Evolutionary conservation across 495 filamentous ascomycete genomes (phyloP), one percentile per base, ranked within the genome.

Genomic region (Podospora anserina): DNA sequence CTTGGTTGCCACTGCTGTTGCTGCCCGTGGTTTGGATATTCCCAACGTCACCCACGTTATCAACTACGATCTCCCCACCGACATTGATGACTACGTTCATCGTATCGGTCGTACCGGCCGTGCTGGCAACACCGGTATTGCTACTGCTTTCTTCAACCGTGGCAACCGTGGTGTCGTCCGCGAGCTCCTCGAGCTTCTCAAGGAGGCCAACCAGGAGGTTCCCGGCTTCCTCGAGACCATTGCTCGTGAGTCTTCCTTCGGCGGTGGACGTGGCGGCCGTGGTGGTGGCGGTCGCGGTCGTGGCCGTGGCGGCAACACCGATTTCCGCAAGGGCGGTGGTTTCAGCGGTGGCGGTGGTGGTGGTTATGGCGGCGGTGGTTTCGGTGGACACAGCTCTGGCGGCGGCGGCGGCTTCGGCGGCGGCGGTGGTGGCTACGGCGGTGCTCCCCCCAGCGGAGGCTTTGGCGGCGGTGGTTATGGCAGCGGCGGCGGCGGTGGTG

Each of bases 81-180:
- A 99, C 77, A 97, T 99, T 73, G 95, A 99, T 75, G 95, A 99
- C 84, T 99, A 99, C 74, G 96, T 99, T 67, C 95, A 99, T 82
- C 92, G 95, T 79, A 99, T 98, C 78, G 95, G 95, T 89, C 96
- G 95, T 94, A 99, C 95, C 68, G 95, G 96, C 75, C 95, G 95
- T 91, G 96, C 96, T 68, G 95, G 95, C 78, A 99, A 99, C 84
- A 97, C 94, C 70, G 95, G 95, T 89, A 91, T 97, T 68, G 92
- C 95, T 9, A 99, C 95, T 66, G 94, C 96, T 61, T 99, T 99
- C 87, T 98, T 97, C 88, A 99, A 99, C 88, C 95, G 95, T 76
- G 93, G 93, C 73, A 99, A 99, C 87, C 92, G 95, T 71, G 95
- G 94, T 80, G 91, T 99, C 71, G 95, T 97, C 62, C 90, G 93